Conservation (phyloP, 495 filamentous ascomycete genomes). For the Penicillium roqueforti region DNA sequence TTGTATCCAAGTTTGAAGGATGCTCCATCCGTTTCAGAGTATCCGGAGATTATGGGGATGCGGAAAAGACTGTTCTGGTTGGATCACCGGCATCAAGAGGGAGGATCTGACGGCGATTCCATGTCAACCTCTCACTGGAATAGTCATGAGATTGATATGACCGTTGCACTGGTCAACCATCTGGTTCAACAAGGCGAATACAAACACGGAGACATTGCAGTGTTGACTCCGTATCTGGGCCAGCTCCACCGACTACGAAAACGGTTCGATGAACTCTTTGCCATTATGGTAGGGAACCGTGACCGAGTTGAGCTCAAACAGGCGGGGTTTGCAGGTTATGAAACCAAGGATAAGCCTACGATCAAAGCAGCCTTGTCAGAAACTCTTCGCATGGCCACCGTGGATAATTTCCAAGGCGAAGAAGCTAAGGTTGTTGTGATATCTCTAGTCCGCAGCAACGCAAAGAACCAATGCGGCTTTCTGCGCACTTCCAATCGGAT, state of each 20-base stretch:
- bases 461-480: slow-evolving; percentile 61
- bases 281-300: slow-evolving; percentile 62
- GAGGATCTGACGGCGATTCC: slow-evolving; percentile 32
- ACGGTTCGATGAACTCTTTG: slow-evolving; percentile 47
- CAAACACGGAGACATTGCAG: slow-evolving; percentile 63
- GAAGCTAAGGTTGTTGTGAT: slow-evolving; percentile 78
- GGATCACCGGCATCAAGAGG: slow-evolving; percentile 59
- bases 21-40: slow-evolving; percentile 42
- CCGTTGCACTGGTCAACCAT: slow-evolving; percentile 61
- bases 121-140: slow-evolving; percentile 61
- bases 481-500: slow-evolving; percentile 71
- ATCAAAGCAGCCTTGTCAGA: slow-evolving; percentile 53
- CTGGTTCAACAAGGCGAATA: slow-evolving; percentile 69
- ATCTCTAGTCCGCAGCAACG: slow-evolving; percentile 75
- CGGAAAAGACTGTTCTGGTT: slow-evolving; percentile 68
- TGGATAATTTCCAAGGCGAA: slow-evolving; percentile 87
- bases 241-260: slow-evolving; percentile 61
- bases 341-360: slow-evolving; percentile 2
- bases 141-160: slow-evolving; percentile 63
- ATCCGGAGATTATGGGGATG: slow-evolving; percentile 64
- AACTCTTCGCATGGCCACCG: slow-evolving; percentile 66
- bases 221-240: slow-evolving; percentile 72
- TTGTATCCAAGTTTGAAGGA: slow-evolving; percentile 65
- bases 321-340: slow-evolving; percentile 40
- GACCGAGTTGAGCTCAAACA: slow-evolving; percentile 60